A percentile compares a stretch with the other conserved stretches of the same genome.
These are phyloP conservation scores for Gossypium ekmanianum DNA, from an alignment of 345 rosid genomes.

Conservation along the genomic window DNA sequence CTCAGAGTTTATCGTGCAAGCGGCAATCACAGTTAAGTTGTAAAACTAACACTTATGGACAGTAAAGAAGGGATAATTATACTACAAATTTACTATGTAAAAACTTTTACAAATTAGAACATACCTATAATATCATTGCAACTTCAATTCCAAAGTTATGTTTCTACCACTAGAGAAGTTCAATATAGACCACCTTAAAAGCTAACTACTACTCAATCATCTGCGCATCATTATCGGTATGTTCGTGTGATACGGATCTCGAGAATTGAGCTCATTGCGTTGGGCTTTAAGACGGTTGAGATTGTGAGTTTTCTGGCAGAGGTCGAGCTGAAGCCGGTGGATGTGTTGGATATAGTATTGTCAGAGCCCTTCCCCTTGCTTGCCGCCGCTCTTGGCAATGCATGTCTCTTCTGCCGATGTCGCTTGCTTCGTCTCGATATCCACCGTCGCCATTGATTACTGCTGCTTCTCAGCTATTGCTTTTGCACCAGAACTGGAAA, in stretches of 20 bases:
- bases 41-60: neutral
- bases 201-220: constrained; percentile 22
- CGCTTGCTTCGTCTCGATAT: no score
- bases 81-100: neutral
- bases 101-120: neutral
- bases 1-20: neutral
- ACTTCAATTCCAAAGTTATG: neutral
- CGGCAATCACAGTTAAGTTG: neutral
- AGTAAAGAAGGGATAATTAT: neutral
- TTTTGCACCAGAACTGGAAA: no score
- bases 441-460: no score
- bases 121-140: neutral
- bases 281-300: constrained; percentile 97
- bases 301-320: constrained; percentile 66
- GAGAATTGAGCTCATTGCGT: constrained; percentile 82
- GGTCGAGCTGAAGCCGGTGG: constrained; percentile 43
- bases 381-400: no score
- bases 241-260: constrained; percentile 83
- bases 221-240: constrained; percentile 42
- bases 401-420: no score
- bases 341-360: no score
- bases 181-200: neutral
- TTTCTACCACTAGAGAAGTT: neutral
- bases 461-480: no score
- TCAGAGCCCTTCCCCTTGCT: no score